Conservation (phyloP, 805 yeast species). For the Kazachstania bromeliacearum region DNA sequence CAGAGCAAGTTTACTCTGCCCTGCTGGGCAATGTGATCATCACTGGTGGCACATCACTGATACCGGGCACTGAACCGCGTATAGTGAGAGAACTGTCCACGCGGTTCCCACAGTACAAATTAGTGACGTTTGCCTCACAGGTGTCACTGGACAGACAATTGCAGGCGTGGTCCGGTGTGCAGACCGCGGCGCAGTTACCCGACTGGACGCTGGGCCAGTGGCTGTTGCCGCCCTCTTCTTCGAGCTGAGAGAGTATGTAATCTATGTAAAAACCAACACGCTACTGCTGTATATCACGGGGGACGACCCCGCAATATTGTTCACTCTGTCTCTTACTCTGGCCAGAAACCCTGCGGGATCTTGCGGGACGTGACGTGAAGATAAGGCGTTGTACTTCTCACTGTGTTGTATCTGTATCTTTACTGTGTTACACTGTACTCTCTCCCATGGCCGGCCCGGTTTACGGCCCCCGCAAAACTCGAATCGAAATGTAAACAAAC, state of each 20-base stretch:
- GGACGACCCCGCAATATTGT: too few species aligned
- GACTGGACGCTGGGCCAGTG: slow-evolving; percentile 26
- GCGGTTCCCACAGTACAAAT: slow-evolving; percentile 73
- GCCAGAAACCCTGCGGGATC: neutral
- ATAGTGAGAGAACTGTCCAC: slow-evolving; percentile 58
- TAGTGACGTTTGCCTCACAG: slow-evolving; percentile 78
- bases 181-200: slow-evolving; percentile 23
- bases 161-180: slow-evolving; percentile 81
- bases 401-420: too few species aligned
- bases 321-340: too few species aligned
- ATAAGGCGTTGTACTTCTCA: too few species aligned
- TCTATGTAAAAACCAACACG: too few species aligned
- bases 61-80: slow-evolving; percentile 76
- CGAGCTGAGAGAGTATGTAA: neutral
- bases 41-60: slow-evolving; percentile 69
- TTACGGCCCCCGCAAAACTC: neutral
- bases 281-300: too few species aligned
- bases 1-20: slow-evolving; percentile 24
- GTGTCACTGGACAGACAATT: slow-evolving; percentile 61
- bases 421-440: too few species aligned
- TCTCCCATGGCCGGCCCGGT: neutral
- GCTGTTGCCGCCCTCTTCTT: slow-evolving; percentile 3
- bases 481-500: neutral
- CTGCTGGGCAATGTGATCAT: slow-evolving; percentile 53
- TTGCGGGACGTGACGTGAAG: too few species aligned